Conservation (phyloP, 1,139 yeast genomes). For the Kazachstania sp. region DNA sequence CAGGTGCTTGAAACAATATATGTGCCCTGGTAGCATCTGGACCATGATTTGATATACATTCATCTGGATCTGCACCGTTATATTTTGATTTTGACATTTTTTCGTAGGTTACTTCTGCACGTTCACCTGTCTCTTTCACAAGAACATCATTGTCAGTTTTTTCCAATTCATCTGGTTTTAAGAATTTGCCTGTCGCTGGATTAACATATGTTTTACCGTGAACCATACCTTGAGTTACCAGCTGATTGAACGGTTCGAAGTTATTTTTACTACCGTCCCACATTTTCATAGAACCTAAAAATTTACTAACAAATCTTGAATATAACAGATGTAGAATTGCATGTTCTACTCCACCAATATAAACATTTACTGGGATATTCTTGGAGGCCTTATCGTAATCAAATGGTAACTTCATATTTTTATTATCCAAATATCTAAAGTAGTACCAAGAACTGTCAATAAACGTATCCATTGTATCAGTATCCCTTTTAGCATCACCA, state of each 20-base stretch:
- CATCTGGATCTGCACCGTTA: conserved; percentile 87
- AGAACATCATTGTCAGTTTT: conserved; percentile 43
- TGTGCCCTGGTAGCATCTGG: conserved; percentile 95
- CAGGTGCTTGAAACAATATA: conserved; percentile 87
- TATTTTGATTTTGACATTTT: conserved; percentile 95
- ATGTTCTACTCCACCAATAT: conserved; percentile 93
- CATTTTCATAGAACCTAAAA: conserved; percentile 54
- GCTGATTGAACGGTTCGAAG: conserved; percentile 72
- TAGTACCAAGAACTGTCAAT: conserved; percentile 98
- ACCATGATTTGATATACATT: conserved; percentile 71
- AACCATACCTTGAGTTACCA: conserved; percentile 97
- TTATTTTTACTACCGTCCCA: conserved; percentile 41
- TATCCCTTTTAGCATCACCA: conserved; percentile 69
- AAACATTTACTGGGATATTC: conserved; percentile 76
- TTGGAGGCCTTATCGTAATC: conserved; percentile 41
- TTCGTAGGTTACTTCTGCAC: conserved; percentile 57
- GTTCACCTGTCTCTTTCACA: conserved; percentile 42
- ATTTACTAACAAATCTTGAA: conserved; percentile 76
- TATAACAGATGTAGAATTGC: conserved; percentile 86
- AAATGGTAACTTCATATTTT: conserved; percentile 50
- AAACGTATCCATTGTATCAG: conserved; percentile 97
- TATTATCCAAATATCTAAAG: conserved; percentile 72
- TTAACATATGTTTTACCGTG: conserved; percentile 79
- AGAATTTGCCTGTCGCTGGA: conserved; percentile 62
- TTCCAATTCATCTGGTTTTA: conserved; percentile 63